Evolutionary conservation across 208 protist genomes (phyloP).

Genomic region (Wallacemonas sp.): DNA sequence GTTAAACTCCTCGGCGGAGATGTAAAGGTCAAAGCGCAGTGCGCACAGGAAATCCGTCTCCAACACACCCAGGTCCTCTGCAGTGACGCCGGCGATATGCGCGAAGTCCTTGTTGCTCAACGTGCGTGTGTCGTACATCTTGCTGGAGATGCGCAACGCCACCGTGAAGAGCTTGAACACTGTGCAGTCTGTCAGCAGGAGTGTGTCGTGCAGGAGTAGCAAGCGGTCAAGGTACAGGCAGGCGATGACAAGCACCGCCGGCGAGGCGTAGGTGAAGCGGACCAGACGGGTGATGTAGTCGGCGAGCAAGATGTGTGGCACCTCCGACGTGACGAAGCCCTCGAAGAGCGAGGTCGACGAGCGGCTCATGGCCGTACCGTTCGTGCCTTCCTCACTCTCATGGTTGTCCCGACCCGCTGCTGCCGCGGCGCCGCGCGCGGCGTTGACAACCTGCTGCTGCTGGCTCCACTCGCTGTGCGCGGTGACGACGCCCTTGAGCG

Average conservation of each 20-base stretch:
- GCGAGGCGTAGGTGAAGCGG: slow-evolving; percentile 72
- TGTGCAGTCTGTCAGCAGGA: slow-evolving; percentile 50
- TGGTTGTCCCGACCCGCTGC: background rate
- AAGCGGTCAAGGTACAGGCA: slow-evolving; percentile 73
- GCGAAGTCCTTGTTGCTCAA: slow-evolving; percentile 82
- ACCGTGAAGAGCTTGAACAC: slow-evolving; percentile 64
- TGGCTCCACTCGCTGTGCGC: slow-evolving; percentile 22
- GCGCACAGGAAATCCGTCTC: slow-evolving; percentile 50
- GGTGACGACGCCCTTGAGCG: slow-evolving; percentile 39
- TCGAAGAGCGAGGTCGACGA: slow-evolving; percentile 14
- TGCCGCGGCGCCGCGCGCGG: background rate
- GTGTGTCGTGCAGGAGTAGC: slow-evolving; percentile 19
- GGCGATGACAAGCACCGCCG: slow-evolving; percentile 53
- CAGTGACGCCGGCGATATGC: slow-evolving; percentile 49
- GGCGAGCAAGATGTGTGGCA: slow-evolving; percentile 33
- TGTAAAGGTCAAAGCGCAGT: slow-evolving; percentile 62
- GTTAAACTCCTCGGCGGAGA: slow-evolving; percentile 53
- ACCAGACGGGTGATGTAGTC: slow-evolving; percentile 67
- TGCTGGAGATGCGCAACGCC: slow-evolving; percentile 56
- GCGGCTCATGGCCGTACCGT: background rate
- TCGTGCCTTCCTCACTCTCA: background rate
- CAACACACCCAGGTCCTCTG: slow-evolving; percentile 63
- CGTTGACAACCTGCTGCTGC: background rate
- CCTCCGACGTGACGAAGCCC: slow-evolving; percentile 37
- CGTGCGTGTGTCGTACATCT: slow-evolving; percentile 73